Conservation (phyloP, 129 eudicot species). For the Logfia minima region DNA sequence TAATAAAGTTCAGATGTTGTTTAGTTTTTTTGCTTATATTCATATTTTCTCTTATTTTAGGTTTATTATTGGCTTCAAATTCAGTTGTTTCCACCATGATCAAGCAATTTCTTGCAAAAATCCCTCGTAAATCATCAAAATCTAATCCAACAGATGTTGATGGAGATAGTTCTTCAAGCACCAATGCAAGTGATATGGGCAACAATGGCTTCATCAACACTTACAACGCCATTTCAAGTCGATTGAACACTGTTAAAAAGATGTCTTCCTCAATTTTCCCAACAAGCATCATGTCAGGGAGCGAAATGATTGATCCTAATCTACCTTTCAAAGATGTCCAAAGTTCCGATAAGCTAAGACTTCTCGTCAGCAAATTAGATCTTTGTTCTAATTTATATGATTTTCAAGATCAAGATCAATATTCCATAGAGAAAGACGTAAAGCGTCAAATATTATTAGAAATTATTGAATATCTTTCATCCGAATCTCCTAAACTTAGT, state of each 20-base stretch:
- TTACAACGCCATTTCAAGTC: conserved; percentile 51
- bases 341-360: conserved; percentile 48
- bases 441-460: conserved; percentile 59
- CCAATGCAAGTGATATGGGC: conserved; percentile 25
- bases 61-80: conserved; percentile 36
- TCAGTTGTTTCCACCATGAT: conserved; percentile 49
- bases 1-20: neutral
- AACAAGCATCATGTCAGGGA: conserved; percentile 39
- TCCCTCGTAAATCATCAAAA: conserved; percentile 59
- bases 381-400: conserved; percentile 51
- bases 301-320: conserved; percentile 52
- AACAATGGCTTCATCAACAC: conserved; percentile 47
- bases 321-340: conserved; percentile 54
- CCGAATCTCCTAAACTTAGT: conserved; percentile 51
- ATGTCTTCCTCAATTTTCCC: conserved; percentile 75
- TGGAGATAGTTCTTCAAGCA: conserved; percentile 36
- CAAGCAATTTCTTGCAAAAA: conserved; percentile 62
- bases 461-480: conserved; percentile 51
- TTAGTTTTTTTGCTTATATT: conserved; percentile 17
- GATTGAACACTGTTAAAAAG: conserved; percentile 52
- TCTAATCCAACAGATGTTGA: conserved; percentile 41
- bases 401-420: conserved; percentile 44
- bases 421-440: conserved; percentile 53
- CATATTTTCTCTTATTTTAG: conserved; percentile 10
- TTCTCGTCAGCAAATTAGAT: conserved; percentile 55